A percentile compares a stretch with the other conserved stretches of the same genome.
These are phyloP conservation scores for Hypoxylon sp. DNA, from an alignment of 2,329 filamentous ascomycete genomes.

Conservation along the genomic window DNA sequence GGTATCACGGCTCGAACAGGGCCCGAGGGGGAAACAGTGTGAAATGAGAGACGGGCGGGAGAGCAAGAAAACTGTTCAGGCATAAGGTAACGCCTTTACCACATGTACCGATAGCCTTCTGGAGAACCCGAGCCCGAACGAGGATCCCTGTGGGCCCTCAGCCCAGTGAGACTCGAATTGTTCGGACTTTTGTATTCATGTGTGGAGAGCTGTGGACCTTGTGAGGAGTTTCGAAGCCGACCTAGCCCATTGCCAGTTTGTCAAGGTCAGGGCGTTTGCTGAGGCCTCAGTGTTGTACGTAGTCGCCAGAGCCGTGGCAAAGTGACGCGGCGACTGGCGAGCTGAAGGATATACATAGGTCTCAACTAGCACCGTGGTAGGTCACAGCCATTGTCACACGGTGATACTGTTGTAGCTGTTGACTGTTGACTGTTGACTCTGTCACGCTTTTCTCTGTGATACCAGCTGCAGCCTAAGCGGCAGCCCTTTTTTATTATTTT, in stretches of 20 bases:
- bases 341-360: neutral
- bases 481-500: constrained; percentile 14
- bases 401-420: constrained; percentile 8
- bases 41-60: neutral
- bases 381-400: constrained; percentile 19
- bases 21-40: constrained; percentile 11
- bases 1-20: constrained; percentile 2
- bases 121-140: constrained; percentile 19
- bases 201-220: constrained; percentile 35
- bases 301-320: neutral
- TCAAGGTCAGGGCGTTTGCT: neutral
- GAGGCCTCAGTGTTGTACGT: neutral
- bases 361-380: too few relatives aligned
- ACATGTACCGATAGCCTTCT: too few relatives aligned
- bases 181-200: constrained; percentile 29
- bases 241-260: constrained; percentile 8
- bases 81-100: constrained; percentile 13
- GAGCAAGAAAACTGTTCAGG: neutral
- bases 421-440: too few relatives aligned
- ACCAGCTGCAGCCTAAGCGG: constrained; percentile 21
- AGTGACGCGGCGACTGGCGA: neutral
- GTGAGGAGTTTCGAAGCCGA: constrained; percentile 17
- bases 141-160: constrained; percentile 28
- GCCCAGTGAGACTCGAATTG: constrained; percentile 25
- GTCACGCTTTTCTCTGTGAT: constrained; percentile 14